A percentile compares a stretch with the other conserved stretches of the same genome.
These are phyloP conservation scores for Amphichorda felina DNA, from an alignment of 2,329 filamentous ascomycete species.

Conservation along the genomic window DNA sequence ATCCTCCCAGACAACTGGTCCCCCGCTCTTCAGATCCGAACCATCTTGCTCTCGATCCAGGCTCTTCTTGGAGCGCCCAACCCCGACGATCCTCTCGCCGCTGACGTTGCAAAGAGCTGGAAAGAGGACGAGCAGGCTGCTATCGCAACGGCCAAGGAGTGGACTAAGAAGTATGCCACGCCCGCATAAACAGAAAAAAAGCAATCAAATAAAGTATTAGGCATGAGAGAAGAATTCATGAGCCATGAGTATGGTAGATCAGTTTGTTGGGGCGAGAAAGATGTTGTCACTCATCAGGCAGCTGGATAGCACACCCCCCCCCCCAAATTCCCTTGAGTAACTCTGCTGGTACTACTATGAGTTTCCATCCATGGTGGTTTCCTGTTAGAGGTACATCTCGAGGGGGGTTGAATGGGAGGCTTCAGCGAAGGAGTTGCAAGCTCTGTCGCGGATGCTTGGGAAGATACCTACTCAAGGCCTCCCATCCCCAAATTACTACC, in stretches of 20 bases:
- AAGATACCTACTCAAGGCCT: no score
- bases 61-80: constrained; percentile 92
- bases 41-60: constrained; percentile 97
- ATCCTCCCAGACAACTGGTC: constrained; percentile 83
- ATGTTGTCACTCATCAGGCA: neutral
- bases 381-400: no score
- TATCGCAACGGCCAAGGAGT: constrained; percentile 83
- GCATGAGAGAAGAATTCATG: neutral
- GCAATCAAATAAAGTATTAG: constrained; percentile 1
- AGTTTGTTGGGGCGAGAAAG: neutral
- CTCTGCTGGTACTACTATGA: no score
- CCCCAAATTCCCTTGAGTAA: no score
- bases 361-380: no score
- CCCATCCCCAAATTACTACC: no score
- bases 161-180: constrained; percentile 75
- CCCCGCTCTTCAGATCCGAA: constrained; percentile 91
- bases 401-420: no score
- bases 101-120: constrained; percentile 96
- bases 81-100: constrained; percentile 94
- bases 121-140: constrained; percentile 91
- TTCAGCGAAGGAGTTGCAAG: no score
- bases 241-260: no score
- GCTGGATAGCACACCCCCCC: no score
- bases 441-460: no score
- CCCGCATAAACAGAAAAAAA: constrained; percentile 15